Evolutionary conservation across 306 rosid genomes (phyloP), one percentile per base, ranked within the genome.

Genomic region (Ormosia emarginata): DNA sequence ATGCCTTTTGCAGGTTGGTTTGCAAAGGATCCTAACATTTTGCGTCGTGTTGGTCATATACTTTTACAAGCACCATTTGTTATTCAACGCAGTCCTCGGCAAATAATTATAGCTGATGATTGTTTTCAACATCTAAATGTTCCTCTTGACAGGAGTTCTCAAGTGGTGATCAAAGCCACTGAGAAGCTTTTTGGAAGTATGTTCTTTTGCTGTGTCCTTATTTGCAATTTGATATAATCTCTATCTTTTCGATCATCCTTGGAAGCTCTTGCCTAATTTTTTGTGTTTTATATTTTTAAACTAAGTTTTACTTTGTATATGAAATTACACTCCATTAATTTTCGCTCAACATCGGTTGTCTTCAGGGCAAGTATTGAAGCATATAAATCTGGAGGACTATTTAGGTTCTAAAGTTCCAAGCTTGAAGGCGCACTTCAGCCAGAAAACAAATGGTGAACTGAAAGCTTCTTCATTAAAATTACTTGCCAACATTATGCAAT

Each of bases 151-250:
- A 92, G 92, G 87, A 81, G 89, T 86, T 86, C 90, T 81, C 97
- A 93, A 81, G 97, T 90, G 76, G 93, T 96, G 84, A 76, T 85
- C 82, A 96, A 88, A 83, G 90, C 97, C 64, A 79, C 92, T 2
- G 97, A 92, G 90, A 92, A 91, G 89, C 90, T 88, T 79, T 96
- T 90, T 80, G 99, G 98, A 87, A 92, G 99, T 94, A 96, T 36
- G 98, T 72, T 82, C 73, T 83, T 86, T 77, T 75, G 41, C 74
- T 50, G 9, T 69, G 12, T 46, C 30, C 78, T 83, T 50, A 44
- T 59, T 67, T 44, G 62, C 77, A 36, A 53, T 82, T 30, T 49
- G 59, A 69, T 74, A 41, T 34, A 58, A 37, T 55, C 67, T 62
- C 5, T 67, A 24, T 36, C 30, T 24, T 80, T 87, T n/a, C 44